Conservation (phyloP, 164 flowering plant species). For the Annona squamosa region DNA sequence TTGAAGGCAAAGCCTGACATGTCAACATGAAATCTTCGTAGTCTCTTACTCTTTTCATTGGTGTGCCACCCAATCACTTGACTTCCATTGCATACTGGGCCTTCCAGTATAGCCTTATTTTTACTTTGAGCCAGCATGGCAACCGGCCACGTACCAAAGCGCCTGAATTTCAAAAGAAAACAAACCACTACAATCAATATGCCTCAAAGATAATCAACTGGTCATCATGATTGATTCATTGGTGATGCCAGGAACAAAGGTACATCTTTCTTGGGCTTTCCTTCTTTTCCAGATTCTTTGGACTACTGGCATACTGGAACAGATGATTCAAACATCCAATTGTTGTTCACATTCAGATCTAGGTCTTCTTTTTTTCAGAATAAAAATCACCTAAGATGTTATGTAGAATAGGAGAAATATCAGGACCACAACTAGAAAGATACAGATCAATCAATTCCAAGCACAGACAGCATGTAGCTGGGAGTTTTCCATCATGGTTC, state of each 20-base stretch:
- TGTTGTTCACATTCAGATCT: background rate
- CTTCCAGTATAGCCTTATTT: conserved; percentile 80
- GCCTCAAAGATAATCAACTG: background rate
- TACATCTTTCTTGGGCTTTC: background rate
- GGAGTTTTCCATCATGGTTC: too few relatives aligned
- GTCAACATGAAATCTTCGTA: conserved; percentile 92
- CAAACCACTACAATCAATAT: background rate
- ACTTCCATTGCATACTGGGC: conserved; percentile 93
- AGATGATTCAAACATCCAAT: background rate
- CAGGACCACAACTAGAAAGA: background rate
- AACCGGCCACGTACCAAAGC: conserved; percentile 97
- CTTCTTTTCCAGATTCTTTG: background rate
- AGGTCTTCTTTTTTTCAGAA: background rate
- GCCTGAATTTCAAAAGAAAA: conserved; percentile 31
- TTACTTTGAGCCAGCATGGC: conserved; percentile 91
- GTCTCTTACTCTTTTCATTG: conserved; percentile 85
- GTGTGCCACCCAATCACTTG: conserved; percentile 96
- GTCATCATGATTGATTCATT: background rate
- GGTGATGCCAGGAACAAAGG: background rate
- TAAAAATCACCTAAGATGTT: background rate
- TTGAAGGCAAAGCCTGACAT: conserved; percentile 99
- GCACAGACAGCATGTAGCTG: background rate
- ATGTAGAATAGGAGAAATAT: too few relatives aligned
- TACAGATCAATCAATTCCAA: background rate
- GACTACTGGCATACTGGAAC: background rate